Evolutionary conservation across 1,139 yeast genomes (phyloP).

Genomic region (Hanseniaspora gamundiae): DNA sequence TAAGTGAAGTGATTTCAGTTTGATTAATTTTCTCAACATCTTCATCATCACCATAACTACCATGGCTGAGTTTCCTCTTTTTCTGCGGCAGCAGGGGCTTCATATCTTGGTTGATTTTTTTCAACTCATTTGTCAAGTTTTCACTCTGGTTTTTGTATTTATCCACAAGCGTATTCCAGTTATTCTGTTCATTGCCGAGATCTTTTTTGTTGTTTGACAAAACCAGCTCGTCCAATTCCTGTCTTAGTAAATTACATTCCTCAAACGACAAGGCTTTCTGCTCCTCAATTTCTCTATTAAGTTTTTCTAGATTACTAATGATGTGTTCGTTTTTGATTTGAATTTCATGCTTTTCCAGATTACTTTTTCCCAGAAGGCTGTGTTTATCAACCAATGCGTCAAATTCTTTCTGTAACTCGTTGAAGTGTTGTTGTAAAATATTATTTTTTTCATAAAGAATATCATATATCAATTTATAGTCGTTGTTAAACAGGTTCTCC

Average conservation of each 20-base stretch:
- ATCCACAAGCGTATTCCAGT: constrained; percentile 38
- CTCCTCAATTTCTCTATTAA: constrained; percentile 35
- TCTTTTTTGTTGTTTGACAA: constrained; percentile 15
- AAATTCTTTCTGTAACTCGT: constrained; percentile 22
- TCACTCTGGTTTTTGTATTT: constrained; percentile 45
- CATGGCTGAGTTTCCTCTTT: constrained; percentile 23
- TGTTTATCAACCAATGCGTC: constrained; percentile 20
- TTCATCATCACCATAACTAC: constrained; percentile 17
- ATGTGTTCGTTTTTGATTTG: constrained; percentile 22
- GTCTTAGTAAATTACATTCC: constrained; percentile 48
- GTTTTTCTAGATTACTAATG: constrained; percentile 28
- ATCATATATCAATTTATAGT: neutral
- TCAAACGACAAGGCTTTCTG: constrained; percentile 44
- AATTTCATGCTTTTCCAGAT: constrained; percentile 26
- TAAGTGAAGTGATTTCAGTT: constrained; percentile 22
- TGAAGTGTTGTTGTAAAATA: constrained; percentile 30
- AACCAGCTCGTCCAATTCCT: constrained; percentile 26
- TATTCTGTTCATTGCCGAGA: constrained; percentile 14
- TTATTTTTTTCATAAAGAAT: constrained; percentile 22
- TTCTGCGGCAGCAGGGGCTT: too few species aligned
- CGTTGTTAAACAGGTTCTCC: constrained; percentile 14
- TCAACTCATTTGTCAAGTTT: constrained; percentile 30
- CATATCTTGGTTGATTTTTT: constrained; percentile 21
- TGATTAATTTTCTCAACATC: constrained; percentile 28
- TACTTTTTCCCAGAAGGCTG: constrained; percentile 27